These are phyloP conservation scores for Pseudozyma sp. DNA, from an alignment of 1,284 basidiomycete species.

Conservation along the genomic window DNA sequence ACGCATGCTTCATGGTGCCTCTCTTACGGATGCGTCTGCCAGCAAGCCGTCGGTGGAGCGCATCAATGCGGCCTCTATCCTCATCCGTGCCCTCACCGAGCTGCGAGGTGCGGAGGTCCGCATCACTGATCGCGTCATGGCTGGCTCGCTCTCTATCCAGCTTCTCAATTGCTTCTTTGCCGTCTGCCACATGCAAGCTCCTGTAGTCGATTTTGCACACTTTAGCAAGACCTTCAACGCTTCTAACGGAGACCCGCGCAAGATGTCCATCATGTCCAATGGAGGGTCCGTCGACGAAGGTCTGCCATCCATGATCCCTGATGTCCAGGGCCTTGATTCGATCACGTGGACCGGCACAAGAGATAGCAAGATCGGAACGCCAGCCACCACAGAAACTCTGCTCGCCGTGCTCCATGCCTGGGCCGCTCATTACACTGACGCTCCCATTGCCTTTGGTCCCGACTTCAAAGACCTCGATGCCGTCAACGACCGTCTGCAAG, in stretches of 20 bases:
- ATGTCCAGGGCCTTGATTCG: slow-evolving; percentile 19
- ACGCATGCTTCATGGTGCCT: slow-evolving; percentile 59
- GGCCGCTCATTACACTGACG: slow-evolving; percentile 62
- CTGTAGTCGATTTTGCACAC: slow-evolving; percentile 59
- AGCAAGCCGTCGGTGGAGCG: slow-evolving; percentile 15
- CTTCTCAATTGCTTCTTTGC: slow-evolving; percentile 63
- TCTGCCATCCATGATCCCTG: slow-evolving; percentile 36
- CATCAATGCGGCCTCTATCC: slow-evolving; percentile 41
- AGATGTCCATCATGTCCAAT: slow-evolving; percentile 65
- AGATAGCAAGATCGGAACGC: slow-evolving; percentile 55
- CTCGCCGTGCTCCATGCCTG: slow-evolving; percentile 61
- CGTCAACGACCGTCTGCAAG: slow-evolving; percentile 21
- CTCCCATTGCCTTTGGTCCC: slow-evolving; percentile 57
- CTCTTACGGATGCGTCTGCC: slow-evolving; percentile 8
- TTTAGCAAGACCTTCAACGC: slow-evolving; percentile 61
- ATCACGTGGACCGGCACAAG: slow-evolving; percentile 43
- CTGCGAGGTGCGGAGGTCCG: slow-evolving; percentile 44
- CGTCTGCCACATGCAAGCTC: slow-evolving; percentile 60
- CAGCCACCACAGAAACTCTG: slow-evolving; percentile 58
- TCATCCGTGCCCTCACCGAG: slow-evolving; percentile 46
- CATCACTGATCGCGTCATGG: slow-evolving; percentile 54
- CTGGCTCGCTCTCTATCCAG: slow-evolving; percentile 52
- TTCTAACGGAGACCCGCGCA: slow-evolving; percentile 56
- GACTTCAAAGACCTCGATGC: slow-evolving; percentile 39
- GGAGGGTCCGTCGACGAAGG: slow-evolving; percentile 49